A percentile compares a stretch with the other conserved stretches of the same genome.
phyloP scores from a whole-genome alignment of 164 flowering plant species.

The Liriodendron chinense region DNA sequence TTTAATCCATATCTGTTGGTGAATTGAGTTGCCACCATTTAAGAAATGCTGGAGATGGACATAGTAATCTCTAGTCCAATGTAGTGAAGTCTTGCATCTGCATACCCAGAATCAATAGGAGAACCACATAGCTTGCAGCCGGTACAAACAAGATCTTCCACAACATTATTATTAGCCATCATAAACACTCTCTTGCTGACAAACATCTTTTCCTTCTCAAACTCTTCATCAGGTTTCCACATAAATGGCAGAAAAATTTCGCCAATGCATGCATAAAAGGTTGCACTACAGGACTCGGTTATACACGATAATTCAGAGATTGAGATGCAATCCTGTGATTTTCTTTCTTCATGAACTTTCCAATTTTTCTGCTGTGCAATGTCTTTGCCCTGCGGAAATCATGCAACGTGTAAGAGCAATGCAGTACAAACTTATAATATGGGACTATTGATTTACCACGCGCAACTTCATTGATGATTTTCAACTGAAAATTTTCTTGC shows the following conservation, averaged over 20 bases:
- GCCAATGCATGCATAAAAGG: slow-evolving; percentile 52
- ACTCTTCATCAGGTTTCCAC: slow-evolving; percentile 24
- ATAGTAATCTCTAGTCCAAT: not conserved
- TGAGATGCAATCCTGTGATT: slow-evolving; percentile 32
- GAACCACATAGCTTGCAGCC: slow-evolving; percentile 73
- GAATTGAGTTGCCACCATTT: not conserved
- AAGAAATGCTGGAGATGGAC: not conserved
- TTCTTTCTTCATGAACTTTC: slow-evolving; percentile 46
- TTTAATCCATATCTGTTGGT: not conserved
- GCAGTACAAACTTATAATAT: not conserved
- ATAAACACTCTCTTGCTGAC: slow-evolving; percentile 47
- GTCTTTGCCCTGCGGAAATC: slow-evolving; percentile 1
- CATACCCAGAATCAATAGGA: slow-evolving; percentile 37
- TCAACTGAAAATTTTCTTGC: not conserved
- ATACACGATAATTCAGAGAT: slow-evolving; percentile 41
- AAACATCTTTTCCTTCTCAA: slow-evolving; percentile 52
- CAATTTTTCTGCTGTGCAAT: slow-evolving; percentile 47
- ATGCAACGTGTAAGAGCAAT: not conserved
- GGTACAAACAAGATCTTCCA: slow-evolving; percentile 62
- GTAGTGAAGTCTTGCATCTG: slow-evolving; percentile 22
- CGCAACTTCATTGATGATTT: not conserved
- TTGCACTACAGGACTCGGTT: slow-evolving; percentile 39
- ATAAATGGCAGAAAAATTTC: slow-evolving; percentile 59
- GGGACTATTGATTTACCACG: not conserved
- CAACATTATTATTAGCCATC: slow-evolving; percentile 28